Evolutionary conservation across 2,329 filamentous ascomycete genomes (phyloP), one percentile per base, ranked within the genome.

Genomic region (Elsinoe perseae): DNA sequence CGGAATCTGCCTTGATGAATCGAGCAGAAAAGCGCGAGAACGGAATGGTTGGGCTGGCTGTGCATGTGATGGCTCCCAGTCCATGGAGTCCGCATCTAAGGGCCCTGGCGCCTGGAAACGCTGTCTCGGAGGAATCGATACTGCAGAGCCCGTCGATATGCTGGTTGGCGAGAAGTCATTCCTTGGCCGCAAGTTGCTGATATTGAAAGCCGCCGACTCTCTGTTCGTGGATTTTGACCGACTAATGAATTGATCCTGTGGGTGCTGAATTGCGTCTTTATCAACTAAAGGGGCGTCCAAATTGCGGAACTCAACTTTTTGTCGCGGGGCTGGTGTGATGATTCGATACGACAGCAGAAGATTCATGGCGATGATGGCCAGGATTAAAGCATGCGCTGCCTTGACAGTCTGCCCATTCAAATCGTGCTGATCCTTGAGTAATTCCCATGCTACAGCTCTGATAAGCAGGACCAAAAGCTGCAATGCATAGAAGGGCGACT

Each of bases 401-500:
- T 66, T 64, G 50, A 64, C 60, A 28, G 64, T 64, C n/a, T 68
- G 57, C 6, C 48, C 46, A 1, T 57, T 57, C 2, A 56, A 59
- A 8, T 50, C 36, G 0, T 44, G 27, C 27, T 52, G 36, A 3
- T 66, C 44, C 4, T 63, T 64, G 46, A 72, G 62, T 25, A 64
- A 66, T 57, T 64, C 68, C 52, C 67, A 64, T 12, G 66, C 68
- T 9, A 77, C 63, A 40, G 77, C 68, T 34, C 86, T 78, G 9
- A 83, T 69, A 4, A 77, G 65, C 9, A 88, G 65, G 20, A 83
- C 75, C 28, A 85, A 66, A 1, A 77, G 65, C 64, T 90, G 86
- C 59, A 85, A 79, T 1, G 75, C 76, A 65, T 88, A 87, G 77
- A 86, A 86, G 53, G 81, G 77, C 2, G 75, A 72, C 66, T 66